phyloP scores from a whole-genome alignment of 106 monocot species.

The Amphibolis antarctica region DNA sequence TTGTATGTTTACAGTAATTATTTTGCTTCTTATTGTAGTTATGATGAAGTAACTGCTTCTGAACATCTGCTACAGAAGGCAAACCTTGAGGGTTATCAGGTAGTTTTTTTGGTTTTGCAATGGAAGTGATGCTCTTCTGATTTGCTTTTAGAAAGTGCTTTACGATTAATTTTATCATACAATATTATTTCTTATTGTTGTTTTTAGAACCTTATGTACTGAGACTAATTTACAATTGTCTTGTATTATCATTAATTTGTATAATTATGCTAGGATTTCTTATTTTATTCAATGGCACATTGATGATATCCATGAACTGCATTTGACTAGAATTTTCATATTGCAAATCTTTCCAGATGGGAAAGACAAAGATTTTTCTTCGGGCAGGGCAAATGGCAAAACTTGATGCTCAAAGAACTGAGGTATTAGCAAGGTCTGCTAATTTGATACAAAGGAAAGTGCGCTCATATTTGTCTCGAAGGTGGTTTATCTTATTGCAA shows the following conservation, averaged over 20 bases:
- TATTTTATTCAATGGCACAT: too few species aligned
- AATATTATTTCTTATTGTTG: not conserved
- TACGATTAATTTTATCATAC: not conserved
- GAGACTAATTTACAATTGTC: too few species aligned
- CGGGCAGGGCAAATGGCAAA: constrained; percentile 86
- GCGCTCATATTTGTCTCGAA: constrained; percentile 39
- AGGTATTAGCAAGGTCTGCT: constrained; percentile 57
- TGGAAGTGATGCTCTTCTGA: not conserved
- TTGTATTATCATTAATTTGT: too few species aligned
- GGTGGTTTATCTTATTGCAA: constrained; percentile 33
- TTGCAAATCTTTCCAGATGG: constrained; percentile 31
- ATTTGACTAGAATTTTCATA: not conserved
- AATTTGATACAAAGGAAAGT: constrained; percentile 60
- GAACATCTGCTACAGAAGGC: constrained; percentile 36
- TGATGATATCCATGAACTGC: too few species aligned
- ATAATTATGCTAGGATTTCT: too few species aligned
- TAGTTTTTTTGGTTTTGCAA: constrained; percentile 3
- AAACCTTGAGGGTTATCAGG: constrained; percentile 61
- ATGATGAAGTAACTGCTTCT: constrained; percentile 44
- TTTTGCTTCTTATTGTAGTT: constrained; percentile 23
- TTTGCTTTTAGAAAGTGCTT: not conserved
- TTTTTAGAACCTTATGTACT: not conserved
- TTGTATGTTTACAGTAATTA: not conserved
- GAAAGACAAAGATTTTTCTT: constrained; percentile 76
- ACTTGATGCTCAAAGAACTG: constrained; percentile 51